phyloP scores from a whole-genome alignment of 352 stramenopile species.

The Phytopythium kandeliae region DNA sequence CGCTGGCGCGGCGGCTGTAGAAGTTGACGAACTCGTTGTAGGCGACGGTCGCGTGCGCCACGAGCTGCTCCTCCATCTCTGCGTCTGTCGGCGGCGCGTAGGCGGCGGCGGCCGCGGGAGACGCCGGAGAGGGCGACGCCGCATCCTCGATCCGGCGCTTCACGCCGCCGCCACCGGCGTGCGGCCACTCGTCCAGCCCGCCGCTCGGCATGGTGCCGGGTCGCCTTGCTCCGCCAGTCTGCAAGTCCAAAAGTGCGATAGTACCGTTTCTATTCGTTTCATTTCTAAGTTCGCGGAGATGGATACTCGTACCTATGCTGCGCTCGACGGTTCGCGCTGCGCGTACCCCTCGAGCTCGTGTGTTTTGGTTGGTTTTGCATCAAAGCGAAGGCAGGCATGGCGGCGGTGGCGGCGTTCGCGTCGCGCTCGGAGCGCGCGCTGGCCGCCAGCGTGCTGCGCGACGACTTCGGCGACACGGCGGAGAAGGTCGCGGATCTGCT shows the following conservation, averaged over 20 bases:
- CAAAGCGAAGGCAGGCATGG: no score
- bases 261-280: no score
- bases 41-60: slow-evolving; percentile 45
- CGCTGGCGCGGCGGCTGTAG: slow-evolving; percentile 50
- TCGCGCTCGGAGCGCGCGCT: slow-evolving; percentile 69
- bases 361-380: slow-evolving; percentile 1
- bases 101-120: neutral
- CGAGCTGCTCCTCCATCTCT: slow-evolving; percentile 76
- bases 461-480: slow-evolving; percentile 75
- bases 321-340: no score
- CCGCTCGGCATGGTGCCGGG: no score
- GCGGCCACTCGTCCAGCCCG: no score
- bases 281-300: no score
- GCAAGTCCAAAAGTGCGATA: no score
- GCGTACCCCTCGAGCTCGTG: no score
- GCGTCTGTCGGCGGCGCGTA: slow-evolving; percentile 15
- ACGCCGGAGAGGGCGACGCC: neutral
- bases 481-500: slow-evolving; percentile 53
- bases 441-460: slow-evolving; percentile 64
- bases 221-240: no score
- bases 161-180: neutral
- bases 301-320: no score
- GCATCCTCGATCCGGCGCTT: neutral
- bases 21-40: slow-evolving; percentile 67
- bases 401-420: slow-evolving; percentile 30